A percentile compares a stretch with the other conserved stretches of the same genome.
Conservation (phyloP, 139 green algal genomes). For the Tetradesmus obliquus region DNA sequence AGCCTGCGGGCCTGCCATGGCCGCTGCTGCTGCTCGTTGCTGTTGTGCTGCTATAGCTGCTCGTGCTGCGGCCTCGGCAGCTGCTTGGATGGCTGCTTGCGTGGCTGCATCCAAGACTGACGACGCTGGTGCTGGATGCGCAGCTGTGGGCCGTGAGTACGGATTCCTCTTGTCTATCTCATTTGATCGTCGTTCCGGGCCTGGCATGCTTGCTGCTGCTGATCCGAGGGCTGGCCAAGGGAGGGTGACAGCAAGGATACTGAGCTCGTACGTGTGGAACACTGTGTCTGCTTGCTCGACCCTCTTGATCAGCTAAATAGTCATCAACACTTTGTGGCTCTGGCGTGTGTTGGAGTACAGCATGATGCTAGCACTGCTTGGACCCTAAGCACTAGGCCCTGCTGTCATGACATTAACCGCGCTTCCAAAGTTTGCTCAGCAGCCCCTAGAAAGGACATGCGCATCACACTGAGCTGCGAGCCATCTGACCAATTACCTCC, state of each 20-base stretch:
- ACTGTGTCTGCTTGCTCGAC: background rate
- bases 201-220: background rate
- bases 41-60: conserved; percentile 26
- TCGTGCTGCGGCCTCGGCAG: background rate
- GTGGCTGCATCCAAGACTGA: background rate
- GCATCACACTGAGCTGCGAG: too few relatives aligned
- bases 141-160: background rate
- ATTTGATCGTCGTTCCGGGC: conserved; percentile 8
- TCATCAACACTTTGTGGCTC: too few relatives aligned
- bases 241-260: background rate
- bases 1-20: background rate
- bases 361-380: too few relatives aligned
- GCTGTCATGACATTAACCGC: too few relatives aligned
- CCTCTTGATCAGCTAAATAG: too few relatives aligned
- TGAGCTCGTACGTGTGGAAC: background rate
- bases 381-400: too few relatives aligned
- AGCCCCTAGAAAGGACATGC: too few relatives aligned
- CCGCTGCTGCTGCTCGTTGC: background rate
- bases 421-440: too few relatives aligned
- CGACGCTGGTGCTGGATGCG: background rate
- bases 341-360: too few relatives aligned
- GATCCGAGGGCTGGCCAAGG: background rate
- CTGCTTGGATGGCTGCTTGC: conserved; percentile 33
- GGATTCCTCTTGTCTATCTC: background rate
- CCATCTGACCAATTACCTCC: too few relatives aligned